Conservation (phyloP, 192 early-diverging fungal species). For the Entrophospora sp. region DNA sequence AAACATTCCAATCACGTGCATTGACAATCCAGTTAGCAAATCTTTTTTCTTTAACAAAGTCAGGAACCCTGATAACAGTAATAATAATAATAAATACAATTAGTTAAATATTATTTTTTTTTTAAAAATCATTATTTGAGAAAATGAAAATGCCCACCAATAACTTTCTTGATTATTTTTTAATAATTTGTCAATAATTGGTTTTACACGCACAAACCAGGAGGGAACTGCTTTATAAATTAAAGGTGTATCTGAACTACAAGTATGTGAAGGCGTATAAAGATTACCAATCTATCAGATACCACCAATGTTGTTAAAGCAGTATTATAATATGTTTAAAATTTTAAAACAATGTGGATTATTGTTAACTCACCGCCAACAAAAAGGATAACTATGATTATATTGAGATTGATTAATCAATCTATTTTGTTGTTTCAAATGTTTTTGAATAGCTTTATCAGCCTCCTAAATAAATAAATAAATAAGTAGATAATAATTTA, state of each 20-base stretch:
- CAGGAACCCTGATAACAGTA: conserved; percentile 77
- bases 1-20: conserved; percentile 97
- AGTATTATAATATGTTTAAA: too few relatives aligned
- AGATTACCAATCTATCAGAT: not conserved
- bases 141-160: conserved; percentile 47
- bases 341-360: not conserved
- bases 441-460: conserved; percentile 92
- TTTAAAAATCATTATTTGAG: not conserved
- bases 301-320: not conserved
- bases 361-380: conserved; percentile 57
- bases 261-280: not conserved
- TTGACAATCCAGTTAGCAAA: conserved; percentile 96
- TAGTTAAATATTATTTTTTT: too few relatives aligned
- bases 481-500: not conserved
- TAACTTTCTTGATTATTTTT: conserved; percentile 78
- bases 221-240: conserved; percentile 95
- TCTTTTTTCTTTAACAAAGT: conserved; percentile 92
- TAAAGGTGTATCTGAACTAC: conserved; percentile 83
- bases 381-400: conserved; percentile 94
- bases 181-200: conserved; percentile 76
- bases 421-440: conserved; percentile 70
- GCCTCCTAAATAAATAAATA: conserved; percentile 51
- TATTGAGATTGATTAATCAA: conserved; percentile 87
- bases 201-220: conserved; percentile 92
- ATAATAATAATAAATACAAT: conserved; percentile 12